phyloP scores from a whole-genome alignment of 2,329 filamentous ascomycete genomes.

The Cordyceps cicadae region DNA sequence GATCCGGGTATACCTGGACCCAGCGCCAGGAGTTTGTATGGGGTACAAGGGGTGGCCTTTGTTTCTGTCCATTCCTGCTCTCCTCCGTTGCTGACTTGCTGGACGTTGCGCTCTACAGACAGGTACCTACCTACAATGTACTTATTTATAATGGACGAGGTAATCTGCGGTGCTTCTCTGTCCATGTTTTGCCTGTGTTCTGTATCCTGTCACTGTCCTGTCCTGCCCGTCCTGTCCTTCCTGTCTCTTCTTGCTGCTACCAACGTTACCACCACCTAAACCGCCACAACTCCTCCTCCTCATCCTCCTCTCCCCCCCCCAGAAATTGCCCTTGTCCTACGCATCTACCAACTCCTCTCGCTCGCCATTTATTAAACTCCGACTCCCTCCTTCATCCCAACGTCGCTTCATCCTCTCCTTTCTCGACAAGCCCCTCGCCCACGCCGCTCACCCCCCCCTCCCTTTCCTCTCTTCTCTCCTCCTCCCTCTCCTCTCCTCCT shows the following conservation, averaged over 20 bases:
- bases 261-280: not conserved
- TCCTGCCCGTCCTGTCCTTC: not conserved
- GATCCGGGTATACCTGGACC: not conserved
- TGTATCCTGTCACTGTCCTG: not conserved
- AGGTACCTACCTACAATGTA: no score
- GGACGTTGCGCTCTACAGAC: no score
- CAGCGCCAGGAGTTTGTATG: not conserved
- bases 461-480: not conserved
- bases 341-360: not conserved
- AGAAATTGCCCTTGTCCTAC: not conserved
- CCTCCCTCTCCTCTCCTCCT: not conserved
- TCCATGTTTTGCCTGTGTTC: not conserved
- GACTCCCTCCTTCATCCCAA: not conserved
- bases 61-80: not conserved
- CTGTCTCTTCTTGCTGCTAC: not conserved
- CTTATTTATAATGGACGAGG: no score
- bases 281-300: not conserved
- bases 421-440: not conserved
- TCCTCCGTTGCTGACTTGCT: no score
- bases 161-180: not conserved
- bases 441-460: not conserved
- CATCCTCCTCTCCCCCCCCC: not conserved
- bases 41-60: not conserved
- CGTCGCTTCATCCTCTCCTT: not conserved
- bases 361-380: constrained; percentile 3